phyloP scores from a whole-genome alignment of 2,329 filamentous ascomycete genomes.

The Paracoccidioides brasiliensis region DNA sequence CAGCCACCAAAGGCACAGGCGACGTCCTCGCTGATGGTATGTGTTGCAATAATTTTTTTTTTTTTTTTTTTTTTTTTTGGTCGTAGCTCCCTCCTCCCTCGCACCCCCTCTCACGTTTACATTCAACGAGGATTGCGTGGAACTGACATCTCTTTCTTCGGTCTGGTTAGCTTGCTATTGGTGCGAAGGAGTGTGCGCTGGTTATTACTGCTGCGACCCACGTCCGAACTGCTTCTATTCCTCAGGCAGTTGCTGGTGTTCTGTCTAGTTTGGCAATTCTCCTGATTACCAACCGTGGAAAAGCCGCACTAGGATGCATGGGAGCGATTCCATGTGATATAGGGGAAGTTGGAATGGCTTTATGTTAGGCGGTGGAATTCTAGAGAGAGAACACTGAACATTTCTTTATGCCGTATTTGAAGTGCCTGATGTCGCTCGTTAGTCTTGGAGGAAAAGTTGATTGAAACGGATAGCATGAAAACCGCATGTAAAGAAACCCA shows the following conservation, averaged over 20 bases:
- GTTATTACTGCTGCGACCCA: slow-evolving; percentile 1
- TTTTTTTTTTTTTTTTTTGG: neutral
- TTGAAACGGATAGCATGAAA: neutral
- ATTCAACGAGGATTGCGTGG: neutral
- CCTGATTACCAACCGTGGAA: too few species aligned
- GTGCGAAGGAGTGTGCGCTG: neutral
- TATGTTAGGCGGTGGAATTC: neutral
- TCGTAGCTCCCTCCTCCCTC: too few species aligned
- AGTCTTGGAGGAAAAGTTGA: neutral
- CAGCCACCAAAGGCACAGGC: neutral
- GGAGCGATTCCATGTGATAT: neutral
- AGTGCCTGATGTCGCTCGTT: neutral
- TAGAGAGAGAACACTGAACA: too few species aligned
- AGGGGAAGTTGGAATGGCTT: neutral
- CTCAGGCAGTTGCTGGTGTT: neutral
- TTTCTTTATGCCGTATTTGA: neutral
- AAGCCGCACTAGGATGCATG: neutral
- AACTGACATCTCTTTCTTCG: neutral
- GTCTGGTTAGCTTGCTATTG: neutral
- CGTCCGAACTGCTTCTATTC: slow-evolving; percentile 1
- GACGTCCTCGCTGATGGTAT: neutral
- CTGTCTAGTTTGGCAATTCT: neutral
- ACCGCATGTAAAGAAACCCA: neutral
- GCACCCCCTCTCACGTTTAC: too few species aligned
- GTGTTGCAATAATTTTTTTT: neutral